Base-by-base conservation (phyloP, 2,329 filamentous ascomycete species). In the Xylariaceae sp. region DNA sequence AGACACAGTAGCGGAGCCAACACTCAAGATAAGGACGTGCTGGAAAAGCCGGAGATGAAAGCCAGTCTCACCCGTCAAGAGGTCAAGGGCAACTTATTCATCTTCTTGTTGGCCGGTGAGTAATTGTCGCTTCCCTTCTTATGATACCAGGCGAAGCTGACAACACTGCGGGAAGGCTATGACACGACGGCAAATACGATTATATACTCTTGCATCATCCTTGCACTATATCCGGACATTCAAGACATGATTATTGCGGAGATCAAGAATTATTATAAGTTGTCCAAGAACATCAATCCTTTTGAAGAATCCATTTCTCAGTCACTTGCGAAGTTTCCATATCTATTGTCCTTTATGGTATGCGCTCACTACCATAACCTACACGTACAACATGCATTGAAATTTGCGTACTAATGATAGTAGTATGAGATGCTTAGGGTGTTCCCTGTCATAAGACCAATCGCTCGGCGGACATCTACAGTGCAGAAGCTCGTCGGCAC, bases 141-240 rank as follows among this genome's bases (percentile, higher is more conserved):
- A 13, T 13, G 5, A 22, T 31, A 13, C 5, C 28, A 6, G 19
- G 31, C 47, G 44, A 28, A 50, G n/a, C 28, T 6, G 5, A n/a
- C 6, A 18, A 14, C 10, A 14, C 33, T n/a, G 10, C 10, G 12
- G 31, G 6, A 17, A 53, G 50, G 50, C 1, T 53, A 53, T 31
- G 51, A 53, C 6, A 53, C 51, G 5, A 53, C 51, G 10, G 51
- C 51, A 12, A 53, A 53, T 19, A 50, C 47, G 13, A 53, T 53
- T 13, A 50, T 46, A 39, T 53, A 50, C 38, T 38, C 46, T 6
- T 47, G 42, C 19, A 41, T 53, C 19, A 39, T 50, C 10, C 38
- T 53, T 5, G 18, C 42, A 16, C 12, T 50, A 7, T 46, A 50
- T 16, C 42, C 46, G 6, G 39, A 50, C n/a, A 50, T 50, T 12